Percentiles rank a stretch among this genome's conserved stretches.
Conservation (phyloP, 108 stramenopile genomes). For the Bacterosira constricta region DNA sequence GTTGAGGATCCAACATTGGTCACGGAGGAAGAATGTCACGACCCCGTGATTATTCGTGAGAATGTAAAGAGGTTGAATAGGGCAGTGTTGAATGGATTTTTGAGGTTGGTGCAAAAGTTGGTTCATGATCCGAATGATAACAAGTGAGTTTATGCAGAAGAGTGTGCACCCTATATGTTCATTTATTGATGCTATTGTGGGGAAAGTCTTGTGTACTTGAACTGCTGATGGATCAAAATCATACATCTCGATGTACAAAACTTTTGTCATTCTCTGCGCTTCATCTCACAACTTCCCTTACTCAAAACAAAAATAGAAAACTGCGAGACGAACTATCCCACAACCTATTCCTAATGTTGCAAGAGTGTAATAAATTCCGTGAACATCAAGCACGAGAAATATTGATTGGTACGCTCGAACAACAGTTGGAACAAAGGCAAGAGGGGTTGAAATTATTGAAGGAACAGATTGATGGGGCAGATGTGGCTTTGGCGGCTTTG, state of each 20-base stretch:
- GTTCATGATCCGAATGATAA: conserved; percentile 84
- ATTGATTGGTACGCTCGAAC: conserved; percentile 74
- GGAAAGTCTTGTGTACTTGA: not conserved
- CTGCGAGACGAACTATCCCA: conserved; percentile 80
- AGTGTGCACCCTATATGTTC: not conserved
- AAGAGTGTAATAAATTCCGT: conserved; percentile 90
- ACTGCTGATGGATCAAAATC: too few relatives aligned
- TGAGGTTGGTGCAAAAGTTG: conserved; percentile 67
- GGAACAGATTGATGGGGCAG: conserved; percentile 40
- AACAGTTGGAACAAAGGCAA: conserved; percentile 63
- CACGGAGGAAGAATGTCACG: conserved; percentile 62
- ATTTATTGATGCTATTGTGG: not conserved
- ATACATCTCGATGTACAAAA: too few relatives aligned
- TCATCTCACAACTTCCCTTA: not conserved
- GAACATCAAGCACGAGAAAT: conserved; percentile 88
- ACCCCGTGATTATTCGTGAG: conserved; percentile 70
- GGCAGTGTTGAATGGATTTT: conserved; percentile 66
- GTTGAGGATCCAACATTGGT: conserved; percentile 83
- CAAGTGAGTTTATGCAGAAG: conserved; percentile 57
- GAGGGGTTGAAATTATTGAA: conserved; percentile 36
- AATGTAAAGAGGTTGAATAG: conserved; percentile 80
- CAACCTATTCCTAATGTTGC: conserved; percentile 84
- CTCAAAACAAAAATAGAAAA: conserved; percentile 40
- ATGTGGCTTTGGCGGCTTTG: conserved; percentile 43
- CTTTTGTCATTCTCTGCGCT: too few relatives aligned